Percentiles rank a stretch among this genome's conserved stretches.
phyloP scores from a whole-genome alignment of 2,329 filamentous ascomycete species.

The Emergomyces orientalis region DNA sequence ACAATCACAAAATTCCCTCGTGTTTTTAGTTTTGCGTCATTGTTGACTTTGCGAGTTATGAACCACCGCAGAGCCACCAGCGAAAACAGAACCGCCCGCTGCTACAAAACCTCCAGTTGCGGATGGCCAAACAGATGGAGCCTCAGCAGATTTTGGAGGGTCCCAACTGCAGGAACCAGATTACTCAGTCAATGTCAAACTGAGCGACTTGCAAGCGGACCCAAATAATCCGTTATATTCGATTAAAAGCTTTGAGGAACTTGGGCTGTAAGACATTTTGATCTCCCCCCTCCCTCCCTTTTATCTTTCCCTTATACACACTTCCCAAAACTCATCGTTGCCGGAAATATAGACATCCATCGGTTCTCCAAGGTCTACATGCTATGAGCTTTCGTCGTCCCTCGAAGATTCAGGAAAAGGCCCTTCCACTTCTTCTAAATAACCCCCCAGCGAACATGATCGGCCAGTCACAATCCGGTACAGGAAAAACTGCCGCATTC shows the following conservation, averaged over 20 bases:
- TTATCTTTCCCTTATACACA: neutral
- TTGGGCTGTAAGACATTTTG: conserved; percentile 61
- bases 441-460: conserved; percentile 91
- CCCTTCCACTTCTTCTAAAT: conserved; percentile 76
- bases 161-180: conserved; percentile 58
- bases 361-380: conserved; percentile 67
- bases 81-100: conserved; percentile 11
- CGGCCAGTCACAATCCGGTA: conserved; percentile 97
- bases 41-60: neutral
- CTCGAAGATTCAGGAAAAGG: conserved; percentile 95
- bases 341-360: conserved; percentile 39
- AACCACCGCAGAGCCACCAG: conserved; percentile 7
- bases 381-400: conserved; percentile 86
- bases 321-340: neutral
- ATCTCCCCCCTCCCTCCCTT: conserved; percentile 3
- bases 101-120: conserved; percentile 21
- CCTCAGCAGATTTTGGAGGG: conserved; percentile 32
- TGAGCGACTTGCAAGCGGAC: conserved; percentile 80
- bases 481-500: conserved; percentile 95
- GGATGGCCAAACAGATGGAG: conserved; percentile 34
- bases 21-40: conserved; percentile 15
- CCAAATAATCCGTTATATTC: conserved; percentile 82
- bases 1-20: neutral
- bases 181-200: conserved; percentile 84
- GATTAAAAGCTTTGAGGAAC: conserved; percentile 70